Evolutionary conservation across 192 early-diverging fungal species (phyloP), one percentile per base, ranked within the genome.

Genomic region (Gryganskiella cystojenkinii): DNA sequence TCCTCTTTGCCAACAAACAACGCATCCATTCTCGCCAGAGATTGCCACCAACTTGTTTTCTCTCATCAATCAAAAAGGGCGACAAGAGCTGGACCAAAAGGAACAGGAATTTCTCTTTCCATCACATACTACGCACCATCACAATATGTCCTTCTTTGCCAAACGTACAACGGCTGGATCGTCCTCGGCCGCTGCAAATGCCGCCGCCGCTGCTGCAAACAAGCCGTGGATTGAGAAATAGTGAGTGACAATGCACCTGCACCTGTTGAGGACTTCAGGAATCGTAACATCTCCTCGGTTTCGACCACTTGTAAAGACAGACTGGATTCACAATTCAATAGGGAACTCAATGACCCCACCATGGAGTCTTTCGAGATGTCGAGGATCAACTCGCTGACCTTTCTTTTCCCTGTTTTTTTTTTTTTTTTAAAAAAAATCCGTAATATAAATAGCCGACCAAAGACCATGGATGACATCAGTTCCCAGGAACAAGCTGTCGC

Each of bases 161-260:
- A 67, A 75, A 7, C 50, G 72, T 56, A 64, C 60, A 25, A 62
- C 58, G 15, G 52, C 72, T 0, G 55, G 44, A 50, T 31, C 53
- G 6, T 67, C 72, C 31, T 67, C 64, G 14, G 44, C 56, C 7
- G 55, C 61, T 10, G 56, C 70, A 3, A 58, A 58, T 25, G 52
- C 50, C 7, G 62, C 62, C 11, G 52, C 71, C 0, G 72, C 64
- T 31, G 64, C 72, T 13, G 72, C 72, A 27, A 57, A 75, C 33
- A 75, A 88, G 44, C 94, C 92, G 51, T 95, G 96, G 96, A 90
- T 98, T 34, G 96, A 98, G 80, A 96, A 96, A 83, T 98, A 98
- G 87, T 89, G 80, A 73, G 81, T 79, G 30, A 7, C 15, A 33
- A 25, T 34, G 13, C 37, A n/a, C n/a, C n/a, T n/a, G n/a, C n/a